These are phyloP conservation scores for Bidens hawaiensis DNA, from an alignment of 140 eudicot species.

Conservation along the genomic window DNA sequence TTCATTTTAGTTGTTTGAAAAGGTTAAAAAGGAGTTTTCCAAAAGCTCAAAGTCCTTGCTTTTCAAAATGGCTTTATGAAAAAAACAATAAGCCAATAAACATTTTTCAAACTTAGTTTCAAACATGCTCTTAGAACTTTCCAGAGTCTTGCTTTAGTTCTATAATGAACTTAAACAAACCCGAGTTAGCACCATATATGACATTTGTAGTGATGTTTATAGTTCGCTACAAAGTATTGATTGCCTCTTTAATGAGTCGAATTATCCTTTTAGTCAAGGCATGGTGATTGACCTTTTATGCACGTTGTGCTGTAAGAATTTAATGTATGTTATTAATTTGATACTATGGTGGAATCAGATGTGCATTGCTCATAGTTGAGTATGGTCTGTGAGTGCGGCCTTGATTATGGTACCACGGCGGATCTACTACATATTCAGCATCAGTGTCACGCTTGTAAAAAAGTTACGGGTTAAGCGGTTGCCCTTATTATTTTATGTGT, in stretches of 20 bases:
- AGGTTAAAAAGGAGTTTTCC: too few relatives aligned
- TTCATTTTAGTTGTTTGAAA: too few relatives aligned
- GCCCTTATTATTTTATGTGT: background rate
- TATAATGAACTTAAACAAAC: background rate
- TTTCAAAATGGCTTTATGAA: too few relatives aligned
- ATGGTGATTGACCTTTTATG: background rate
- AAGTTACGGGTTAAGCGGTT: too few relatives aligned
- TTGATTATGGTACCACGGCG: background rate
- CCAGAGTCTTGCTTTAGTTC: background rate
- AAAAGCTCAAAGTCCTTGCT: too few relatives aligned
- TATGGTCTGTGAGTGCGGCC: background rate
- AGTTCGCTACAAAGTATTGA: background rate
- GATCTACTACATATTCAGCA: background rate
- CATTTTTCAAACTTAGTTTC: too few relatives aligned
- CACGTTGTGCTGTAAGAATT: background rate
- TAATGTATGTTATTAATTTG: background rate
- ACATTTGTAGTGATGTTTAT: background rate
- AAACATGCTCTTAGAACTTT: slow-evolving; percentile 12
- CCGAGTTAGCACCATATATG: background rate
- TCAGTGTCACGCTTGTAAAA: background rate
- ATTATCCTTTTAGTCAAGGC: background rate
- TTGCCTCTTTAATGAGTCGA: background rate
- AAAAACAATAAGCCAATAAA: too few relatives aligned
- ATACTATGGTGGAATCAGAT: background rate
- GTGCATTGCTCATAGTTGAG: background rate